These are phyloP conservation scores for Chaetomiaceae sp. DNA, from an alignment of 2,329 filamentous ascomycete species.

Conservation along the genomic window DNA sequence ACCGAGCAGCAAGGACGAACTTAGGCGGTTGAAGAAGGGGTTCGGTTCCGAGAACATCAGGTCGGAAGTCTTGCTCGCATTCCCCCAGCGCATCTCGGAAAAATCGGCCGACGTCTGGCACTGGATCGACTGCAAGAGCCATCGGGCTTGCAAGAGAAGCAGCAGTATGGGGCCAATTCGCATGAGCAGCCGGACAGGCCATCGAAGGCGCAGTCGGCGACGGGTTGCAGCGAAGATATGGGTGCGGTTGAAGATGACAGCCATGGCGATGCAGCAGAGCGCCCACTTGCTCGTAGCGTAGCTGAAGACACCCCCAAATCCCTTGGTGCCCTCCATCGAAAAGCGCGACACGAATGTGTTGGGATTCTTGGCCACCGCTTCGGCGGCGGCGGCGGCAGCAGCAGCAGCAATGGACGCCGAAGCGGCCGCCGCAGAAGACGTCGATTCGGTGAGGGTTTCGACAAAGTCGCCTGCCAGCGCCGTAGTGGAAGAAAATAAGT, in stretches of 20 bases:
- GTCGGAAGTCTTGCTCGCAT: slow-evolving; percentile 58
- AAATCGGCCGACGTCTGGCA: slow-evolving; percentile 83
- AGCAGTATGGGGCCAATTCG: slow-evolving; percentile 68
- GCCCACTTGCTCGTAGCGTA: slow-evolving; percentile 94
- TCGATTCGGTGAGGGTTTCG: slow-evolving; percentile 43
- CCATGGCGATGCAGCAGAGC: slow-evolving; percentile 78
- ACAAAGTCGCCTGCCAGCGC: slow-evolving; percentile 43
- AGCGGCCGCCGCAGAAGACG: slow-evolving; percentile 31
- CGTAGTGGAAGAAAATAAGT: slow-evolving; percentile 28
- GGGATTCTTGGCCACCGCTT: slow-evolving; percentile 40
- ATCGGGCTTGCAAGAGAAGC: slow-evolving; percentile 63
- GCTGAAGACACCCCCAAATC: slow-evolving; percentile 79
- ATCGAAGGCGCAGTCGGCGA: slow-evolving; percentile 70
- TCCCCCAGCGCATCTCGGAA: slow-evolving; percentile 64
- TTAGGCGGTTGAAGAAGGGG: slow-evolving; percentile 66
- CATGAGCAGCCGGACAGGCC: slow-evolving; percentile 65
- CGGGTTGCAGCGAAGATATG: slow-evolving; percentile 90
- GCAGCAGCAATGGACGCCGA: slow-evolving; percentile 34
- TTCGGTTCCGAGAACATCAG: slow-evolving; percentile 68
- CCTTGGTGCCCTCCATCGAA: slow-evolving; percentile 58
- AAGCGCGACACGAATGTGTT: slow-evolving; percentile 44
- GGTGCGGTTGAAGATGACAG: slow-evolving; percentile 83
- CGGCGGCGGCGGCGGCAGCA: slow-evolving; percentile 34
- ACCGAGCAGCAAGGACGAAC: slow-evolving; percentile 67
- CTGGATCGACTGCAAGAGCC: slow-evolving; percentile 76